phyloP scores from a whole-genome alignment of 352 stramenopile species.

The Phytopythium ostracodes region DNA sequence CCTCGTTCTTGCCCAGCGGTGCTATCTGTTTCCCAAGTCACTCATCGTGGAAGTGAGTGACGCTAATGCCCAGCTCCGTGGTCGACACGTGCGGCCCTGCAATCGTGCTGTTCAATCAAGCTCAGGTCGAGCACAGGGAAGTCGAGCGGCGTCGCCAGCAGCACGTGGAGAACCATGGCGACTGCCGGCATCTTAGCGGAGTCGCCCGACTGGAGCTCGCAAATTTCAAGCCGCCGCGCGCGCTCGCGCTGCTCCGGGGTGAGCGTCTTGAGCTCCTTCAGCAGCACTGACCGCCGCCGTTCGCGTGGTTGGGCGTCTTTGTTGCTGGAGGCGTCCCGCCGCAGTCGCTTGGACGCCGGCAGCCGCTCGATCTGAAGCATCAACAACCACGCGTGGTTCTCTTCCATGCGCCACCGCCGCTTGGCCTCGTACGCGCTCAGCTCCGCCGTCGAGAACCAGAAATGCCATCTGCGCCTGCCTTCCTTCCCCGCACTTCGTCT shows the following conservation, averaged over 20 bases:
- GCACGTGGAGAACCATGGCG: neutral
- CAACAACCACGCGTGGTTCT: conserved; percentile 40
- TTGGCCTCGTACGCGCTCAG: conserved; percentile 60
- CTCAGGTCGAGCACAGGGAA: neutral
- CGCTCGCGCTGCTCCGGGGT: neutral
- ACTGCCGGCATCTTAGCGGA: neutral
- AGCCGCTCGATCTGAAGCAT: conserved; percentile 27
- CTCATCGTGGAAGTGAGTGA: conserved; percentile 37
- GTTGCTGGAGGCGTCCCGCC: neutral
- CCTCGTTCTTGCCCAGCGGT: conserved; percentile 41
- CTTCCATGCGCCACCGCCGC: conserved; percentile 41
- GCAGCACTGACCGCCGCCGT: neutral
- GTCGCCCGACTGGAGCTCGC: neutral
- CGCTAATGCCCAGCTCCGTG: conserved; percentile 31
- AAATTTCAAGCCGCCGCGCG: neutral
- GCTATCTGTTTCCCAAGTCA: conserved; percentile 53
- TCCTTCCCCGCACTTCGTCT: no score
- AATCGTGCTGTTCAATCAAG: no score
- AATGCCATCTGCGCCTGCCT: no score
- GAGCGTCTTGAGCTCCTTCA: neutral
- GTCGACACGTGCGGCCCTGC: neutral
- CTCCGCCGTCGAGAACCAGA: neutral
- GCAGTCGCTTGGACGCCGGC: conserved; percentile 8
- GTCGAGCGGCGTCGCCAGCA: neutral
- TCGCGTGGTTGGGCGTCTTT: neutral